Base-by-base conservation (phyloP, 805 yeast genomes). In the Cephaloascus albidus region DNA sequence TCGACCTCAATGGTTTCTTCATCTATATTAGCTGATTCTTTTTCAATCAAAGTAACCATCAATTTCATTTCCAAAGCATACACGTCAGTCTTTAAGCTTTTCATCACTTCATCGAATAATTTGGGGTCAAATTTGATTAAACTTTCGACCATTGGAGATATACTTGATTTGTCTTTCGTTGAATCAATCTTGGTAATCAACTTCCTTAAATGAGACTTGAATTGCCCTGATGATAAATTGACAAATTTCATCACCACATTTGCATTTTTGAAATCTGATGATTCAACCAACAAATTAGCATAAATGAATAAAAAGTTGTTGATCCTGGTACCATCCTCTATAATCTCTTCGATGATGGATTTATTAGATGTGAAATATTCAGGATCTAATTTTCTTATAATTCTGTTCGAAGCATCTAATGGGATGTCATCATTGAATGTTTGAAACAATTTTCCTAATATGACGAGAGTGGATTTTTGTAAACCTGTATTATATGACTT, bases 1-100 rank as follows among this genome's bases (percentile, higher is more conserved):
- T 51, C 36, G 41, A 45, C 48, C 43, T 41, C 49, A 4, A 38
- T 15, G 16, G 39, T 40, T 10, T 45, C 48, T 10, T 49, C 50
- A 6, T 40, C 42, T 2, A 48, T 44, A 2, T 35, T 34, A 15
- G 38, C 40, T 2, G 45, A 47, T 8, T 47, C 51, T 14, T 52
- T 44, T 10, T 47, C 49, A 20, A 58, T 49, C 38, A 87, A 58
- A 1, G 89, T 78, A 1, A 82, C 70, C 59, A 85, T 84, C 36
- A 86, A 61, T 39, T 72, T 68, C 68, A 87, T 73, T 61, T 81
- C 89, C 47, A 67, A 58, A 18, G 63, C 70, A 16, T 54, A 44
- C 19, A 65, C 36, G 18, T 51, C 48, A 36, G 52, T 41, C 18
- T 45, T 43, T 39, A 42, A 36, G 0, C 38, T 37, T 16, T 45